Base-by-base conservation (phyloP, 768 basidiomycete genomes). In the Psilocybe cyanescens region DNA sequence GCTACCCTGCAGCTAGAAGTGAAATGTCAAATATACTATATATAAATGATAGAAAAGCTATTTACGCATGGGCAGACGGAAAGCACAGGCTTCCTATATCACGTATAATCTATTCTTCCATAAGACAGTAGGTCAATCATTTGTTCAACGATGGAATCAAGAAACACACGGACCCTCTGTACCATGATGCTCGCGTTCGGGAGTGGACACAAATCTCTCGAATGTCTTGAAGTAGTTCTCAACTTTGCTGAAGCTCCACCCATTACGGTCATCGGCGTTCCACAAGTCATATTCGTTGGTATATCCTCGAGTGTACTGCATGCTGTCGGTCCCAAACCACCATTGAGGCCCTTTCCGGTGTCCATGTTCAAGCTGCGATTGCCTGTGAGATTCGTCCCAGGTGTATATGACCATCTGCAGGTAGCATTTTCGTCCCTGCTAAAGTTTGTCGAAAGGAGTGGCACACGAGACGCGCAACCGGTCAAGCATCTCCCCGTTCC, bases 341-440 rank as follows among this genome's bases (percentile, higher is more conserved):
- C 57, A 4, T 16, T 37, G 19, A 58, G 57, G 28, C 57, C 57
- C 17, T 58, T 46, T 16, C 49, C 57, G 11, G 48, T 52, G 8
- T 51, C 19, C 3, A n/a, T 44, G 12, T 52, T 46, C 49, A 58
- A 19, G 9, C 11, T 28, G 14, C 50, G 37, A n/a, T 19, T 24
- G 49, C 39, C 11, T 46, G 4, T 8, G 8, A 6, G 11, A 57
- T 7, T 16, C 16, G 45, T 35, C n/a, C 29, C 29, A 11, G 41
- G 55, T 57, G 55, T 44, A 57, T 16, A 46, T 46, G 5, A 44
- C 45, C 33, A 35, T 35, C 11, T 35, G 14, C 16, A 57, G 28
- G 41, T 29, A 24, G 44, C 55, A 35, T 47, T 37, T 17, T 47
- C 41, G 55, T 35, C 55, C 24, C 41, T 12, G 3, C 6, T 35